These are phyloP conservation scores for Thermochaetoides thermophila DNA, from an alignment of 495 filamentous ascomycete species.

Conservation along the genomic window DNA sequence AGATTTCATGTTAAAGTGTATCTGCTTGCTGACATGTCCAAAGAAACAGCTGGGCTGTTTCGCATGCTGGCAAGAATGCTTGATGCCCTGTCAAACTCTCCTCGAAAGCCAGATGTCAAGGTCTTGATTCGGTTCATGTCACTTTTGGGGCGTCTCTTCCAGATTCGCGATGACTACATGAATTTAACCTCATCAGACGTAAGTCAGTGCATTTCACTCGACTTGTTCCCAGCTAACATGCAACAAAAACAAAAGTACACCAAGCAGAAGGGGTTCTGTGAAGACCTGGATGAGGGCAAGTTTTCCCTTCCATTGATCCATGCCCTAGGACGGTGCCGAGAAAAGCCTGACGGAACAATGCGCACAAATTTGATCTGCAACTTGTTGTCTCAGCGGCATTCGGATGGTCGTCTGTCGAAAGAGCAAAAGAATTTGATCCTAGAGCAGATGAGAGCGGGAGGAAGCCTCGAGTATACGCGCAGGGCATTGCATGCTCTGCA, in stretches of 20 bases:
- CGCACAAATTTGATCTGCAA: background rate
- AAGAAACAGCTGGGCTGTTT: constrained; percentile 74
- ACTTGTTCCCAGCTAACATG: background rate
- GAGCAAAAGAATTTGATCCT: constrained; percentile 4
- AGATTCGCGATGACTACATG: constrained; percentile 80
- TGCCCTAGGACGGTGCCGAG: constrained; percentile 1
- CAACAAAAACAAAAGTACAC: constrained; percentile 18
- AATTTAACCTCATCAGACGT: constrained; percentile 38
- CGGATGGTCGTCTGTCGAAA: background rate
- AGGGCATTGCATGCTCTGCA: background rate
- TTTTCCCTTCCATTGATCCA: constrained; percentile 38
- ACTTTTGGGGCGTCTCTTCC: constrained; percentile 67
- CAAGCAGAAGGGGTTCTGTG: constrained; percentile 38
- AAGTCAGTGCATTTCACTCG: background rate
- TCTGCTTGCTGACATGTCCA: background rate
- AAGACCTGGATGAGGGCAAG: constrained; percentile 45
- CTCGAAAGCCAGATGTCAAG: constrained; percentile 29
- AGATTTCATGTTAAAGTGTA: background rate
- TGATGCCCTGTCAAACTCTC: constrained; percentile 48
- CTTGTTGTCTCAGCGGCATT: constrained; percentile 3
- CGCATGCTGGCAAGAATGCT: constrained; percentile 69
- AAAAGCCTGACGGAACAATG: too few relatives aligned
- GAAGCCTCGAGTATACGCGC: constrained; percentile 2
- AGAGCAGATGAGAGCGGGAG: background rate
- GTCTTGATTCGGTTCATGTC: constrained; percentile 47